Evolutionary conservation across 1,284 basidiomycete genomes (phyloP).

Genomic region (Entoloma clypeatum): DNA sequence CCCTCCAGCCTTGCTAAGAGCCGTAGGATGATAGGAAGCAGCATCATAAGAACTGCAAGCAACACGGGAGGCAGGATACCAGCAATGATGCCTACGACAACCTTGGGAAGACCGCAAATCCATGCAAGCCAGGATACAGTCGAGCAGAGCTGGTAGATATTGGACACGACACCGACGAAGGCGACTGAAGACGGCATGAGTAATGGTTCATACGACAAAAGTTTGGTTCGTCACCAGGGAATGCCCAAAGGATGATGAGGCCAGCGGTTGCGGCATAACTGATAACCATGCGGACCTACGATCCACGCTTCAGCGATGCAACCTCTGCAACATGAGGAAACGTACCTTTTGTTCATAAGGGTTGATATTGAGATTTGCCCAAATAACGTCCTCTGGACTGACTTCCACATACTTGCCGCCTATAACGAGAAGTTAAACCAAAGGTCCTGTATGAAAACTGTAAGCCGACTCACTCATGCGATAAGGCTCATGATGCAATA

Average conservation of each 20-base stretch:
- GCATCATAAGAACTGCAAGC: constrained; percentile 87
- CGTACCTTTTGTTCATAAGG: constrained; percentile 74
- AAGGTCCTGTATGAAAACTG: constrained; percentile 21
- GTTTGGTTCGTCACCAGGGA: constrained; percentile 48
- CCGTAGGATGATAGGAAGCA: constrained; percentile 84
- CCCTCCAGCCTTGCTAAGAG: constrained; percentile 78
- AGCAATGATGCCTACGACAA: constrained; percentile 78
- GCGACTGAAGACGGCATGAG: constrained; percentile 45
- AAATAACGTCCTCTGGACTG: constrained; percentile 84
- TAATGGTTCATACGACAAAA: neutral
- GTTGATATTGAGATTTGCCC: constrained; percentile 85
- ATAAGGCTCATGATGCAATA: constrained; percentile 79
- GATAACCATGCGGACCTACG: constrained; percentile 53
- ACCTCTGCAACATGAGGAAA: neutral
- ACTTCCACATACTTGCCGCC: constrained; percentile 65
- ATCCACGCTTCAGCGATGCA: neutral
- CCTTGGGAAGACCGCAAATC: constrained; percentile 67
- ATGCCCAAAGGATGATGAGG: constrained; percentile 69
- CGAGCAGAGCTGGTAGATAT: constrained; percentile 70
- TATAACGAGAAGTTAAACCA: constrained; percentile 26
- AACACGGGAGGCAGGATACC: constrained; percentile 86
- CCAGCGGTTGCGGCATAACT: constrained; percentile 62
- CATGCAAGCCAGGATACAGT: constrained; percentile 75
- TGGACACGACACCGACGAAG: constrained; percentile 85
- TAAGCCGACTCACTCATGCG: constrained; percentile 49